Evolutionary conservation across 495 filamentous ascomycete species (phyloP).

Genomic region (Daldinia decipiens): DNA sequence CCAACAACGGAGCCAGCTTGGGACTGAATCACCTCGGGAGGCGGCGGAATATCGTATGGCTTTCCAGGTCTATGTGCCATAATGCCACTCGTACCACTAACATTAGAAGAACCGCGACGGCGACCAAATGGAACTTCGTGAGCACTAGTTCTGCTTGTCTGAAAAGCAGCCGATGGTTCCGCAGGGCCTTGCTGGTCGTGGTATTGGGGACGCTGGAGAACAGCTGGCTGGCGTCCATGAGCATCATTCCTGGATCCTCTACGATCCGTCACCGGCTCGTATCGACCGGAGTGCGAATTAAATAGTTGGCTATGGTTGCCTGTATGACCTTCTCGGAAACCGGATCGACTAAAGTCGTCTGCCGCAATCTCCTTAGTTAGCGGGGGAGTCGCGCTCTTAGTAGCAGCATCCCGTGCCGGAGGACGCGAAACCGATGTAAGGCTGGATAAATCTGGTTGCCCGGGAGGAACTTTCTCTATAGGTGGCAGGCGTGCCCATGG

Average conservation of each 20-base stretch:
- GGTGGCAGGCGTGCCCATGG: slow-evolving; percentile 91
- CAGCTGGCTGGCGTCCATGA: slow-evolving; percentile 74
- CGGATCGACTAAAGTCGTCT: slow-evolving; percentile 86
- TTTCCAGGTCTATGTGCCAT: slow-evolving; percentile 61
- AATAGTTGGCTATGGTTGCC: slow-evolving; percentile 78
- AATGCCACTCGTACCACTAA: slow-evolving; percentile 88
- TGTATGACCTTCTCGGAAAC: slow-evolving; percentile 75
- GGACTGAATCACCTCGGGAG: slow-evolving; percentile 56
- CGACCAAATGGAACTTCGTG: slow-evolving; percentile 79
- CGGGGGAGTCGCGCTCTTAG: slow-evolving; percentile 57
- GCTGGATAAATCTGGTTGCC: slow-evolving; percentile 58
- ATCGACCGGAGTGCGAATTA: slow-evolving; percentile 93
- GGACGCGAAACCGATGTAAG: slow-evolving; percentile 44
- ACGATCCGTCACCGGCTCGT: slow-evolving; percentile 87
- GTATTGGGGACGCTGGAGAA: slow-evolving; percentile 76
- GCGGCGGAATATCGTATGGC: slow-evolving; percentile 59
- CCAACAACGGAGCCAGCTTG: slow-evolving; percentile 56
- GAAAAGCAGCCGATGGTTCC: slow-evolving; percentile 92
- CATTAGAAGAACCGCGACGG: slow-evolving; percentile 90
- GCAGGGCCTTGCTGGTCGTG: slow-evolving; percentile 74
- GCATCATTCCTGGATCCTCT: slow-evolving; percentile 74
- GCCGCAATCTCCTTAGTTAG: slow-evolving; percentile 84
- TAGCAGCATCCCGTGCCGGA: slow-evolving; percentile 47
- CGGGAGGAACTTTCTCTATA: slow-evolving; percentile 80
- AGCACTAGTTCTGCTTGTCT: slow-evolving; percentile 75